Conservation (phyloP, 805 yeast species). For the Zygoascus biomembranicola region DNA sequence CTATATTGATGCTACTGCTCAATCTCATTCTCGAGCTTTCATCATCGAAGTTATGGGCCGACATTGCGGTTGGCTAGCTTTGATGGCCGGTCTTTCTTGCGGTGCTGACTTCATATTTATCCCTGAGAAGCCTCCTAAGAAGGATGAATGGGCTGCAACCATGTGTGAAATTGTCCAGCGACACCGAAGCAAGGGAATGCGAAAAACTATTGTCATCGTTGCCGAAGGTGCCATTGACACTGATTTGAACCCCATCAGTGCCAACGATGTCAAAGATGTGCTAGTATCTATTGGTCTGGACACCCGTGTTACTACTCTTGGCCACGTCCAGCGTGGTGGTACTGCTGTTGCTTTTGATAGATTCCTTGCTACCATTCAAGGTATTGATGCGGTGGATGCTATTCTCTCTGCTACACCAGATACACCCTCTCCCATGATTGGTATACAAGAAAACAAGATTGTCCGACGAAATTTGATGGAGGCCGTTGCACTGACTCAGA, state of each 20-base stretch:
- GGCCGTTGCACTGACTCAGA: conserved; percentile 77
- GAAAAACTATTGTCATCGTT: conserved; percentile 92
- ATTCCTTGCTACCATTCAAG: conserved; percentile 86
- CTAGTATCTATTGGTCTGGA: conserved; percentile 81
- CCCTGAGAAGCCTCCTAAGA: conserved; percentile 85
- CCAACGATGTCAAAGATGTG: conserved; percentile 73
- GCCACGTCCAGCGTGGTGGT: conserved; percentile 99
- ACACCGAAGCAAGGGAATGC: conserved; percentile 80
- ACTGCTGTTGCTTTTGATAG: conserved; percentile 95
- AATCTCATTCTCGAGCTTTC: conserved; percentile 94
- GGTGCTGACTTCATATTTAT: conserved; percentile 91
- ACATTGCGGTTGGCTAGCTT: conserved; percentile 98
- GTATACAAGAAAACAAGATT: conserved; percentile 78
- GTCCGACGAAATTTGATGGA: conserved; percentile 80
- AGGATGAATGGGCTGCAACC: conserved; percentile 70
- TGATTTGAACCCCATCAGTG: conserved; percentile 70
- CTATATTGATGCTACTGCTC: conserved; percentile 95
- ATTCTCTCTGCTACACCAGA: conserved; percentile 81
- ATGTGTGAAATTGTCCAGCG: conserved; percentile 65
- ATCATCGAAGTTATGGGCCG: conserved; percentile 99
- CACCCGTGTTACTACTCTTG: conserved; percentile 89
- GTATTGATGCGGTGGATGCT: conserved; percentile 95
- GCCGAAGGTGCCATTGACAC: conserved; percentile 95
- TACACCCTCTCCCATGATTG: conserved; percentile 92
- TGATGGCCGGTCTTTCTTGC: conserved; percentile 96